phyloP scores from a whole-genome alignment of 208 protist species.

The Acanthamoeba pearcei region DNA sequence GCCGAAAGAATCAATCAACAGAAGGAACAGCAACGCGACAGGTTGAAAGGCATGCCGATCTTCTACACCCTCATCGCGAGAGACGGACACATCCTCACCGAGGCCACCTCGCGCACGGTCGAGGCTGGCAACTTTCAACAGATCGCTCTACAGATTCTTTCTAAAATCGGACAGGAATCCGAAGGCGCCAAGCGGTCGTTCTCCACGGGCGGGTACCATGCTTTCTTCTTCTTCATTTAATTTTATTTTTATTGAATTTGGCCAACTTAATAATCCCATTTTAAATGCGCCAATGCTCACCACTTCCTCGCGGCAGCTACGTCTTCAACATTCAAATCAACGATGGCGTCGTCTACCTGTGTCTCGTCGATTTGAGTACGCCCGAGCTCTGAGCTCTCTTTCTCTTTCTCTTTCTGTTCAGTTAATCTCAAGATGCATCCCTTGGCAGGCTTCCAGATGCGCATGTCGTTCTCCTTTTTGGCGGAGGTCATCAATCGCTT shows the following conservation, averaged over 20 bases:
- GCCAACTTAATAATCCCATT: too few relatives aligned
- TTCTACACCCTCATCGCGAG: slow-evolving; percentile 9
- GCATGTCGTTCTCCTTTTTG: slow-evolving; percentile 14
- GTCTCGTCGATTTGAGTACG: slow-evolving; percentile 19
- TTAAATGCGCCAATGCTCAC: neutral
- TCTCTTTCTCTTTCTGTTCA: neutral
- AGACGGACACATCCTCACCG: slow-evolving; percentile 27
- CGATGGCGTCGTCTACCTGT: slow-evolving; percentile 30
- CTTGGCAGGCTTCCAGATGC: slow-evolving; percentile 3
- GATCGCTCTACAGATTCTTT: slow-evolving; percentile 5
- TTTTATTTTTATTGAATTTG: neutral
- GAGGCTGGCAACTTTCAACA: slow-evolving; percentile 67
- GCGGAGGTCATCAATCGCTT: slow-evolving; percentile 54
- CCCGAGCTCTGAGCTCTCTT: too few relatives aligned
- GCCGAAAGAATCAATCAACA: too few relatives aligned
- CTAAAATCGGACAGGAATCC: neutral
- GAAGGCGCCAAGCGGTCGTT: slow-evolving; percentile 34
- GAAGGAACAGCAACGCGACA: neutral
- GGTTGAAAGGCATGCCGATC: neutral
- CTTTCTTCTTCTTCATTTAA: neutral
- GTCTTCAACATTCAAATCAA: slow-evolving; percentile 58
- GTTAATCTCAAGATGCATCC: neutral
- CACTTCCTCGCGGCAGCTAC: neutral
- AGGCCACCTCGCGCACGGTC: neutral
- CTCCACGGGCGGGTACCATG: slow-evolving; percentile 6